phyloP scores from a whole-genome alignment of 345 rosid genomes.

The Eucalyptus globulus region DNA sequence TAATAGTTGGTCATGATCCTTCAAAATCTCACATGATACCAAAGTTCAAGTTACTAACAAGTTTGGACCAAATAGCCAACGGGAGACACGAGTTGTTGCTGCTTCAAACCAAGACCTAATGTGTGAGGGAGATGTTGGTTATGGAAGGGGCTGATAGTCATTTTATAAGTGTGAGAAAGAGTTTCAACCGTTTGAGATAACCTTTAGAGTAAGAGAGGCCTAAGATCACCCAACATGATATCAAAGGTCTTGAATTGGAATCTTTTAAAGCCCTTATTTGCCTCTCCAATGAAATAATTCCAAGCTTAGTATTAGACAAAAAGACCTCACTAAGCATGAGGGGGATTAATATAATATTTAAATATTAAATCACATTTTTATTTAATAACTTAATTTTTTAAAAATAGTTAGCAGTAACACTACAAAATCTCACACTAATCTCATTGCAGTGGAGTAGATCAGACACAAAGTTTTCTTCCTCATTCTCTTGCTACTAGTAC shows the following conservation, averaged over 20 bases:
- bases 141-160: not conserved
- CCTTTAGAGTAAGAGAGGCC: too few species aligned
- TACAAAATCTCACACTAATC: not conserved
- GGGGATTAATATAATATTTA: not conserved
- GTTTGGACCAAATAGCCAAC: not conserved
- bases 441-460: not conserved
- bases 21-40: rapidly evolving
- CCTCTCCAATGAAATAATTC: not conserved
- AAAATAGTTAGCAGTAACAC: not conserved
- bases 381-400: too few species aligned
- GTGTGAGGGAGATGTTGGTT: not conserved
- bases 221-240: too few species aligned
- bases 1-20: rapidly evolving
- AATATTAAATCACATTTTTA: not conserved
- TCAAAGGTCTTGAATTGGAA: too few species aligned
- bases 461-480: not conserved
- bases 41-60: not conserved
- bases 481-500: constrained; percentile 9
- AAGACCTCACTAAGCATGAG: not conserved
- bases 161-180: too few species aligned
- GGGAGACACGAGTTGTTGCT: not conserved
- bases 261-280: too few species aligned
- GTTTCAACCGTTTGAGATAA: too few species aligned
- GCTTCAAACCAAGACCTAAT: rapidly evolving
- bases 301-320: not conserved